Percentiles rank a stretch among this genome's conserved stretches.
Conservation (phyloP, 108 stramenopile species). For the Halocafeteria seosinensis region DNA sequence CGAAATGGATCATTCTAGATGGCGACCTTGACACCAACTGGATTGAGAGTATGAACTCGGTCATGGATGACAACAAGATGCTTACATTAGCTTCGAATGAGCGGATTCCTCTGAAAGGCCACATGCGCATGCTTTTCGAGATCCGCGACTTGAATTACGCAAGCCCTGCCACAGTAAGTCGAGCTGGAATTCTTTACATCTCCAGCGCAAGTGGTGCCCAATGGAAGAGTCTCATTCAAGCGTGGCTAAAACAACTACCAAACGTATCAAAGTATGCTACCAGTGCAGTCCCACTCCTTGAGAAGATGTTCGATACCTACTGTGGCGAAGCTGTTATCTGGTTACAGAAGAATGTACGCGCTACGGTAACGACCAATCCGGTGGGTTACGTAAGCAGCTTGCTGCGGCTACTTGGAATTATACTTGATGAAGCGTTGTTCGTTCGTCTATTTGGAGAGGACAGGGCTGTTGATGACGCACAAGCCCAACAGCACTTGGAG, state of each 20-base stretch:
- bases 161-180: slow-evolving; percentile 57
- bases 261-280: background rate
- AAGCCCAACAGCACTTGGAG: slow-evolving; percentile 34
- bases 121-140: slow-evolving; percentile 68
- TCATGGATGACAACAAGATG: slow-evolving; percentile 69
- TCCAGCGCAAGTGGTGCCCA: slow-evolving; percentile 55
- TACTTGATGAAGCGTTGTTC: slow-evolving; percentile 33
- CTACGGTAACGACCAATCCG: slow-evolving; percentile 44
- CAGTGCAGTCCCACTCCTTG: background rate
- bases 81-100: slow-evolving; percentile 64
- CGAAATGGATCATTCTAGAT: slow-evolving; percentile 65
- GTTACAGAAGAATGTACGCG: slow-evolving; percentile 28
- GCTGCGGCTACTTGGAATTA: slow-evolving; percentile 50
- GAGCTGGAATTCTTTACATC: slow-evolving; percentile 62
- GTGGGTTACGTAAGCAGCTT: slow-evolving; percentile 41
- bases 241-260: slow-evolving; percentile 37
- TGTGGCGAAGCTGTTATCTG: slow-evolving; percentile 24
- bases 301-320: slow-evolving; percentile 19
- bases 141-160: slow-evolving; percentile 59
- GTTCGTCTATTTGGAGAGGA: background rate
- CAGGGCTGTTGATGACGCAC: background rate
- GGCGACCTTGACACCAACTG: slow-evolving; percentile 65
- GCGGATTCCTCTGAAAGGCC: slow-evolving; percentile 52
- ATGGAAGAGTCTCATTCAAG: slow-evolving; percentile 51
- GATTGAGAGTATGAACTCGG: slow-evolving; percentile 65